Evolutionary conservation across 1,284 basidiomycete species (phyloP).

Genomic region (Lentinus polychrous): DNA sequence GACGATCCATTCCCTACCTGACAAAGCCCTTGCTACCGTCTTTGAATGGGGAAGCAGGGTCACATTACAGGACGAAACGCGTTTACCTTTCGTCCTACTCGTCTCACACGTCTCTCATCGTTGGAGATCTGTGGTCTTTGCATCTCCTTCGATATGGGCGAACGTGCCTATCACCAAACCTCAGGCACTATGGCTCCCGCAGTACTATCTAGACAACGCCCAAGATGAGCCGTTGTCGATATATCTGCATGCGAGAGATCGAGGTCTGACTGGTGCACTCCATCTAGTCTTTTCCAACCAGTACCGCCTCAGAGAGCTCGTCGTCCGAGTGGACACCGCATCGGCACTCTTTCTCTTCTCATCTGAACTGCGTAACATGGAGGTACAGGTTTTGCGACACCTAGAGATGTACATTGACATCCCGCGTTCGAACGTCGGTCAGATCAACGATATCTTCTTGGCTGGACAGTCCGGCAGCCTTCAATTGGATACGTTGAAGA

Average conservation of each 20-base stretch:
- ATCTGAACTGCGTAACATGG: not conserved
- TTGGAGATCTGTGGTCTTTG: constrained; percentile 7
- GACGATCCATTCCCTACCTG: constrained; percentile 4
- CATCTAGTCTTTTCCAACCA: not conserved
- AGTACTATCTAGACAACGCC: constrained; percentile 1
- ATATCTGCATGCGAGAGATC: constrained; percentile 7
- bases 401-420: constrained; percentile 7
- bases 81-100: constrained; percentile 8
- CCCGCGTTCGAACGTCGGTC: constrained; percentile 1
- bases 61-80: constrained; percentile 3
- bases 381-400: constrained; percentile 1
- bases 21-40: constrained; percentile 11
- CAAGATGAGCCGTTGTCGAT: constrained; percentile 4
- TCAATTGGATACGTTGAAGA: constrained; percentile 1
- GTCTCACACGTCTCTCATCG: constrained; percentile 10
- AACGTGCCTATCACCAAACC: constrained; percentile 6
- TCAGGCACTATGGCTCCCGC: not conserved
- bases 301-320: constrained; percentile 2
- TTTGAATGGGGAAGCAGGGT: constrained; percentile 7
- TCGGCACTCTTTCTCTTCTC: constrained; percentile 6
- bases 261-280: not conserved
- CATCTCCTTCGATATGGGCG: constrained; percentile 9
- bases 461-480: not conserved
- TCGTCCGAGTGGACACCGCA: constrained; percentile 4
- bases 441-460: constrained; percentile 5